Evolutionary conservation across 257 asterid genomes (phyloP).

Genomic region (Capsicum pubescens): DNA sequence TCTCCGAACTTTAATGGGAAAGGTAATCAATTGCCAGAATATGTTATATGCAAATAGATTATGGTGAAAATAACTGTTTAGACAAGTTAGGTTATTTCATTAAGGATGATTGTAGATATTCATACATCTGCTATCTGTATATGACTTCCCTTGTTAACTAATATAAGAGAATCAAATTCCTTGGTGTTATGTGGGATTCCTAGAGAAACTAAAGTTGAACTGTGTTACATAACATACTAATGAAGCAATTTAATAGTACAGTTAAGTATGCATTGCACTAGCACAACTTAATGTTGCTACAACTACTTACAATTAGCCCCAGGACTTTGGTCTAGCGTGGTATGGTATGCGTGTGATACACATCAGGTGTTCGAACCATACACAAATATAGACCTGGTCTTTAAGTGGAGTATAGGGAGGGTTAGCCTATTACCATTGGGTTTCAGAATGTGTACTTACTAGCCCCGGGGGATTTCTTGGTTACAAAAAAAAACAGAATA

Average conservation of each 20-base stretch:
- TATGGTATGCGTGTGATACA: too few relatives aligned
- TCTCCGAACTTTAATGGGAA: not conserved
- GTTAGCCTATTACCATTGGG: not conserved
- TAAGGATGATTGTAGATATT: not conserved
- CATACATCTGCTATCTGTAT: not conserved
- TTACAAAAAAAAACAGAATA: not conserved
- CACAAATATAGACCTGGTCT: not conserved
- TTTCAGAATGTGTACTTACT: not conserved
- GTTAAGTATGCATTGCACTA: not conserved
- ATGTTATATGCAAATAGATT: not conserved
- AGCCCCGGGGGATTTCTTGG: not conserved
- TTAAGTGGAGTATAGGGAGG: too few relatives aligned
- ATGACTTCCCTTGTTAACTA: not conserved
- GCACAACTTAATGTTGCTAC: not conserved
- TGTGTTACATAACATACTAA: not conserved
- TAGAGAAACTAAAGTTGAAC: slow-evolving; percentile 5
- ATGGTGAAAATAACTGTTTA: not conserved
- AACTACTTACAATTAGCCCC: not conserved
- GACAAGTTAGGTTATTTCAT: not conserved
- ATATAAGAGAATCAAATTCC: not conserved
- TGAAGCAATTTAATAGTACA: not conserved
- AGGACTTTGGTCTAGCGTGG: not conserved
- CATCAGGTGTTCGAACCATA: not conserved
- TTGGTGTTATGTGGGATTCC: not conserved
- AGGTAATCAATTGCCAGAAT: not conserved